Percentiles rank a stretch among this genome's conserved stretches.
Evolutionary conservation across 1,284 basidiomycete genomes (phyloP).

Genomic region (Tetrapyrgos nigripes): DNA sequence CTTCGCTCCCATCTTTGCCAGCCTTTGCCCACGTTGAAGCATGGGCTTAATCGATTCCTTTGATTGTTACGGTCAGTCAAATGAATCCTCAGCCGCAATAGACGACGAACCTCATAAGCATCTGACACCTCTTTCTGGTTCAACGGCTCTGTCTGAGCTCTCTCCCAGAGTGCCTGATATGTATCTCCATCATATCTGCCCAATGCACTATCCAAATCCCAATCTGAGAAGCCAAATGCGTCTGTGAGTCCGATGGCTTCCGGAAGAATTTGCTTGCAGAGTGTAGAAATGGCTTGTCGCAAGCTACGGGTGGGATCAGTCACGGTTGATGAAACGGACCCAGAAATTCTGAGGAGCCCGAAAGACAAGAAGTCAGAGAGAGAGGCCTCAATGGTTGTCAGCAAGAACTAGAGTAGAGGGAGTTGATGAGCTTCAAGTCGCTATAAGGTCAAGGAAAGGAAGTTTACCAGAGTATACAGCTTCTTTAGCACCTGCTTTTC

Average conservation of each 20-base stretch:
- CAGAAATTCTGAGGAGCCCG: conserved; percentile 42
- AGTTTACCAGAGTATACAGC: conserved; percentile 58
- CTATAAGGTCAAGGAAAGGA: background rate
- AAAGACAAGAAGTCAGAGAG: conserved; percentile 67
- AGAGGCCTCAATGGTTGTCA: conserved; percentile 61
- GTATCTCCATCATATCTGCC: conserved; percentile 73
- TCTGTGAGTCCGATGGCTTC: conserved; percentile 77
- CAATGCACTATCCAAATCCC: conserved; percentile 75
- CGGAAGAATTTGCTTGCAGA: conserved; percentile 63
- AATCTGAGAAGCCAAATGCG: conserved; percentile 80
- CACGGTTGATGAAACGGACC: conserved; percentile 18
- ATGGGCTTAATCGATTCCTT: conserved; percentile 57
- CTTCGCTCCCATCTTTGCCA: conserved; percentile 24
- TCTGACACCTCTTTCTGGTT: conserved; percentile 59
- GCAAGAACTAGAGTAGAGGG: conserved; percentile 60
- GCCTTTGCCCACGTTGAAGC: conserved; percentile 48
- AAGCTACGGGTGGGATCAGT: conserved; percentile 56
- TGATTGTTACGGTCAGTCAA: conserved; percentile 1
- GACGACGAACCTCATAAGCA: conserved; percentile 57
- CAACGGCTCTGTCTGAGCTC: conserved; percentile 69
- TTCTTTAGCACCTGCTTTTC: conserved; percentile 46
- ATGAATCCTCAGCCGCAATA: background rate
- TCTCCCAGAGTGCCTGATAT: conserved; percentile 72
- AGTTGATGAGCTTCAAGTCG: background rate
- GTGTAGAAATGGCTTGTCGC: conserved; percentile 56